phyloP scores from a whole-genome alignment of 192 early-diverging fungal species.

The Gamsiella multidivaricata region DNA sequence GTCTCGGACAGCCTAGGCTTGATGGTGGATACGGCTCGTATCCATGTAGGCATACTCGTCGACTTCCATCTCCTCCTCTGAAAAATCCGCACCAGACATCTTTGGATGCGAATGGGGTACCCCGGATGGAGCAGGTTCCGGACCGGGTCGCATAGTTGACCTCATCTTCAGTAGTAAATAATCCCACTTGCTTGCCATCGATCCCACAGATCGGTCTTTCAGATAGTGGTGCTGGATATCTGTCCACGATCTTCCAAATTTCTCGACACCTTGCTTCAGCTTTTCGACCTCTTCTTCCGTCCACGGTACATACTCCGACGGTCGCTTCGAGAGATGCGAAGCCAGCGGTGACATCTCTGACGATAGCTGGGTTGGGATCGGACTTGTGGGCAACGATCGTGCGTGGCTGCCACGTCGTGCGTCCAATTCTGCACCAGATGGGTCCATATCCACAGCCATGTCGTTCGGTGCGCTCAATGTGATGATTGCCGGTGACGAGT shows the following conservation, averaged over 20 bases:
- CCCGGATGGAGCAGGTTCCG: not conserved
- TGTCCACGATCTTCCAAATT: slow-evolving; percentile 13
- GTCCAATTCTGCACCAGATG: not conserved
- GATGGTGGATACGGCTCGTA: not conserved
- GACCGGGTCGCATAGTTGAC: not conserved
- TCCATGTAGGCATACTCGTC: not conserved
- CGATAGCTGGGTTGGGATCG: not conserved
- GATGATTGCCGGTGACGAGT: not conserved
- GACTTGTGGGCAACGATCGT: not conserved
- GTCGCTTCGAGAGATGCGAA: not conserved
- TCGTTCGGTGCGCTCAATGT: not conserved
- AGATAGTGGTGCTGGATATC: slow-evolving; percentile 17
- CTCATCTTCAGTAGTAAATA: slow-evolving; percentile 2
- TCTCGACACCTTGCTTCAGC: slow-evolving; percentile 14
- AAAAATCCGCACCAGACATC: not conserved
- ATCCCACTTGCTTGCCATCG: slow-evolving; percentile 23
- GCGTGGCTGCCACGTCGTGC: no score
- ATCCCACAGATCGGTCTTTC: slow-evolving; percentile 8
- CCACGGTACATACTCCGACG: slow-evolving; percentile 2
- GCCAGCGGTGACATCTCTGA: not conserved
- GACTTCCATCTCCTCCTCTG: slow-evolving; percentile 4
- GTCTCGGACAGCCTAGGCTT: not conserved
- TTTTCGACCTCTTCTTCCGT: slow-evolving; percentile 9
- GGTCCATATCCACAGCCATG: slow-evolving; percentile 10
- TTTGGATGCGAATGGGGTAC: not conserved